Percentiles rank a stretch among this genome's conserved stretches.
phyloP scores from a whole-genome alignment of 1,139 yeast species.

The Zhuliangozyma parablackwelliae region DNA sequence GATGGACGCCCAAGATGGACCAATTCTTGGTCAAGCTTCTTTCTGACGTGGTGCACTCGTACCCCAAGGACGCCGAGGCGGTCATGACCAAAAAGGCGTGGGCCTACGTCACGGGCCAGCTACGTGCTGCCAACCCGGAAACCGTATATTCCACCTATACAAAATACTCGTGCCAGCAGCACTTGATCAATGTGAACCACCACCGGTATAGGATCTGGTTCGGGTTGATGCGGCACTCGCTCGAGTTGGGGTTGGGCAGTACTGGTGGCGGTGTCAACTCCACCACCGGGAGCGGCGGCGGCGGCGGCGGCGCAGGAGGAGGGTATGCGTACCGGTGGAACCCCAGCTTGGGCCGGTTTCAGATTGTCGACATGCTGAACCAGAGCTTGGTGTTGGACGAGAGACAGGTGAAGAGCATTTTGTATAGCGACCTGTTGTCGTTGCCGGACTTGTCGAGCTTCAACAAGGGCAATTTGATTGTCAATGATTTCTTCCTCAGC shows the following conservation, averaged over 20 bases:
- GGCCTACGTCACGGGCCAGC: slow-evolving; percentile 36
- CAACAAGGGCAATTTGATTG: slow-evolving; percentile 32
- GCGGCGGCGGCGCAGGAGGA: neutral
- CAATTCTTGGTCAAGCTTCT: slow-evolving; percentile 30
- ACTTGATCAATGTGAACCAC: slow-evolving; percentile 34
- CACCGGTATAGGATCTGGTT: slow-evolving; percentile 37
- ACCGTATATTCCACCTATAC: slow-evolving; percentile 42
- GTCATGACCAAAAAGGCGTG: slow-evolving; percentile 36
- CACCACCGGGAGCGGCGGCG: no score
- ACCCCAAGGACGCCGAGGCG: slow-evolving; percentile 26
- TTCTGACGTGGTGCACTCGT: slow-evolving; percentile 37
- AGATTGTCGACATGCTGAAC: slow-evolving; percentile 25
- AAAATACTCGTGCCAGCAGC: slow-evolving; percentile 40
- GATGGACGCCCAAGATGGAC: slow-evolving; percentile 43
- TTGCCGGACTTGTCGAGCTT: slow-evolving; percentile 27
- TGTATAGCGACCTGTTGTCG: slow-evolving; percentile 30
- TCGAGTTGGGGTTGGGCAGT: no score
- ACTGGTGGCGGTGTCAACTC: no score
- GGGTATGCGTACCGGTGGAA: slow-evolving; percentile 36
- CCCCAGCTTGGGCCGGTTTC: slow-evolving; percentile 33
- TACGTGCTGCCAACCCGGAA: slow-evolving; percentile 36
- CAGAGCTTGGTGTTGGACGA: slow-evolving; percentile 26
- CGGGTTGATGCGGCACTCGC: slow-evolving; percentile 28
- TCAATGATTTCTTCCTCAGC: slow-evolving; percentile 36
- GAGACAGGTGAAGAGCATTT: slow-evolving; percentile 27